These are phyloP conservation scores for Ampelocalamus luodianensis DNA, from an alignment of 176 grass and related monocot genomes.

Conservation along the genomic window DNA sequence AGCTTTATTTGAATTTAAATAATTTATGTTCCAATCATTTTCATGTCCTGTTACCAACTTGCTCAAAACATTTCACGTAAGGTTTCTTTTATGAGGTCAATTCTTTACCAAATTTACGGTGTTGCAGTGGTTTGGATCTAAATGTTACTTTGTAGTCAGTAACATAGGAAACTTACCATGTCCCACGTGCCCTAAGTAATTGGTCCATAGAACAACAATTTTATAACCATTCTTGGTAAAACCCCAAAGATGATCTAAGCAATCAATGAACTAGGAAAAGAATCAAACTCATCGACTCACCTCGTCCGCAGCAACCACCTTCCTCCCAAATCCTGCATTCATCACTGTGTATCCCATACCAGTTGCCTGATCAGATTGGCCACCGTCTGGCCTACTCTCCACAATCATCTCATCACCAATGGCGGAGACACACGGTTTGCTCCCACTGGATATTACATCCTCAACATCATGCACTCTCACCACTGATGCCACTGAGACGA, in stretches of 20 bases:
- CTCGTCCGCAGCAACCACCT: neutral
- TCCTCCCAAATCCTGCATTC: neutral
- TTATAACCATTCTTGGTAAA: neutral
- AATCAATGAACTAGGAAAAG: neutral
- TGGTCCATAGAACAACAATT: neutral
- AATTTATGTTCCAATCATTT: neutral
- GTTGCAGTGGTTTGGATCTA: neutral
- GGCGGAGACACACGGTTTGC: neutral
- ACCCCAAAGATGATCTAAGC: neutral
- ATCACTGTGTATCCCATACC: neutral
- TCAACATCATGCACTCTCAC: neutral
- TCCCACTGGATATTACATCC: neutral
- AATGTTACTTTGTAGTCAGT: no score
- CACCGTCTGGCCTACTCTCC: neutral
- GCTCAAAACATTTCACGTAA: neutral
- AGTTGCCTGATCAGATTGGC: constrained; percentile 7
- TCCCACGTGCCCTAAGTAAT: neutral
- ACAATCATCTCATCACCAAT: neutral
- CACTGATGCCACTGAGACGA: neutral
- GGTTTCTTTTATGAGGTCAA: neutral
- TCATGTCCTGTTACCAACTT: neutral
- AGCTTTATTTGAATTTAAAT: neutral
- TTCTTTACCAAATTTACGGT: neutral
- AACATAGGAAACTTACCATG: neutral
- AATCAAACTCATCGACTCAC: neutral